Base-by-base conservation (phyloP, 495 filamentous ascomycete genomes). In the Monascus purpureus region DNA sequence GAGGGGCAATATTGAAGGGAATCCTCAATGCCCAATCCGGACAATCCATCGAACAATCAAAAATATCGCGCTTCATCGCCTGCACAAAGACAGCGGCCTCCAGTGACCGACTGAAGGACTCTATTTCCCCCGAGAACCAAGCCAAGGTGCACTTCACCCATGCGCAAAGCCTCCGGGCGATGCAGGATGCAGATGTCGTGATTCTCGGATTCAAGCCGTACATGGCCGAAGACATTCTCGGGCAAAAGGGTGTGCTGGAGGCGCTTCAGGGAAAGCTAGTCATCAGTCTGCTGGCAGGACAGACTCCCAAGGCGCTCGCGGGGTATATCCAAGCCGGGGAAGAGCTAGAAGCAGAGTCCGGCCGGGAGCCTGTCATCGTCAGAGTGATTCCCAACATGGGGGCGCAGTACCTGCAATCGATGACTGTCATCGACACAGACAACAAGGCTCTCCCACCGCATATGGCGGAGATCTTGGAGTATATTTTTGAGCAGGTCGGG, bases 241-340 rank as follows among this genome's bases (percentile, higher is more conserved):
- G 42, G 11, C 37, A 45, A 5, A n/a, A 31, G 2, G 49, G 52
- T 0, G 40, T 58, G 1, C 8, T 25, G 4, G 41, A 44, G 3
- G 51, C 49, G 3, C 57, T 93, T 0, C 41, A 58, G 7, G 80
- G 79, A 2, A 95, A 94, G 41, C 59, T 94, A 3, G 57, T 95
- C 4, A 80, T 95, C 41, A 80, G 72, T 45, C 82, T 94, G 33
- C 68, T 83, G 27, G 87, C 83, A 1, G 87, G 87, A n/a, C 75
- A 88, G 4, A 68, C 75, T 18, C 13, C 31, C 1, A 1, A 28
- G 29, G 18, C 6, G n/a, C n/a, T n/a, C n/a, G n/a, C n/a, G n/a
- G n/a, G n/a, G n/a, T n/a, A n/a, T n/a, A n/a, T n/a, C n/a, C n/a
- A n/a, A n/a, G n/a, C n/a, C n/a, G n/a, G n/a, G n/a, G n/a, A n/a